Conservation (phyloP, 2,329 filamentous ascomycete genomes). For the Pseudogymnoascus sp. region DNA sequence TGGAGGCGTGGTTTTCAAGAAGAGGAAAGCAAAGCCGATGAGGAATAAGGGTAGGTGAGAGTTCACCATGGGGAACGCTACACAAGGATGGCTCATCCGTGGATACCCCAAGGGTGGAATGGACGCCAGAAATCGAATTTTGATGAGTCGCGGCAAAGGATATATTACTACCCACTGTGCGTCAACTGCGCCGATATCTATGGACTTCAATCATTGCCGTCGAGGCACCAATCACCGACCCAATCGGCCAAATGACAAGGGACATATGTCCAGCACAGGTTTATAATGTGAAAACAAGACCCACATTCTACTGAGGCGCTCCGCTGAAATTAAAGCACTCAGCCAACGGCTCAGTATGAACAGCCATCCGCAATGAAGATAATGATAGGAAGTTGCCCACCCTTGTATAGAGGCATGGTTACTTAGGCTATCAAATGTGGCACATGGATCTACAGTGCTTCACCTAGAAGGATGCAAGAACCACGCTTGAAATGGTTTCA, state of each 20-base stretch:
- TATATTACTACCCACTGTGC: background rate
- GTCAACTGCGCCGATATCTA: background rate
- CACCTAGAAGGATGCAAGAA: background rate
- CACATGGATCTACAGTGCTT: too few species aligned
- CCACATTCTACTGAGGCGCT: background rate
- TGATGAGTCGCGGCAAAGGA: background rate
- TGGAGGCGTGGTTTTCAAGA: constrained; percentile 64
- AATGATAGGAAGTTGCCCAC: background rate
- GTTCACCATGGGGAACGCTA: background rate
- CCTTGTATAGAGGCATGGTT: background rate
- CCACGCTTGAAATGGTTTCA: background rate
- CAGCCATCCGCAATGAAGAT: background rate
- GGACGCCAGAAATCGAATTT: background rate
- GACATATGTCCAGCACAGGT: background rate
- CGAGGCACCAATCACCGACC: background rate
- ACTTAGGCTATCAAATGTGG: background rate
- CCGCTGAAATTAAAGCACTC: background rate
- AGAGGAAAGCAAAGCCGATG: constrained; percentile 61
- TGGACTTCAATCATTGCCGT: background rate
- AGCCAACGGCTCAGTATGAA: background rate
- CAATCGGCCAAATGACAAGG: background rate
- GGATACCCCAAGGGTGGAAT: background rate
- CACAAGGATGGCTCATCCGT: background rate
- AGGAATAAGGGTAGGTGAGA: constrained; percentile 42
- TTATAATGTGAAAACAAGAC: background rate